Conservation (phyloP, 345 rosid species). For the Acer negundo region DNA sequence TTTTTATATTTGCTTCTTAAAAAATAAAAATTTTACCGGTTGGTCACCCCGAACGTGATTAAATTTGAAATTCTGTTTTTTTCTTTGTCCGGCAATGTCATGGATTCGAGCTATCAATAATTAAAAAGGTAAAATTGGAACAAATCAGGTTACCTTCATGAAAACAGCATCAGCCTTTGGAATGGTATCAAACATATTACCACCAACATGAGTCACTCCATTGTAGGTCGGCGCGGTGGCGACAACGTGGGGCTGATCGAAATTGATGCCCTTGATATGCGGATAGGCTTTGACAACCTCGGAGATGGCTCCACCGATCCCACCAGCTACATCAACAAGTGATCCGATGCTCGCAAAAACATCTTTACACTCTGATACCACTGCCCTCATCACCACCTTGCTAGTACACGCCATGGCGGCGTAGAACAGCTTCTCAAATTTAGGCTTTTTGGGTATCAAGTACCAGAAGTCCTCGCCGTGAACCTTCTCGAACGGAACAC, state of each 20-base stretch:
- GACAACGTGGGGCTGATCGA: slow-evolving; percentile 45
- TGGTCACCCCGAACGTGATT: too few relatives aligned
- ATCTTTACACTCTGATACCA: slow-evolving; percentile 10
- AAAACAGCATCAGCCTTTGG: slow-evolving; percentile 36
- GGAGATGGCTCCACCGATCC: slow-evolving; percentile 15
- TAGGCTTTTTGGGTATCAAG: slow-evolving; percentile 5
- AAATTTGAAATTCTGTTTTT: too few relatives aligned
- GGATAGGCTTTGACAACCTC: slow-evolving; percentile 28
- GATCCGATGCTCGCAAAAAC: slow-evolving; percentile 12
- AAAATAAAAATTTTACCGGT: too few relatives aligned
- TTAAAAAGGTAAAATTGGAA: too few relatives aligned
- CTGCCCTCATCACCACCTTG: background rate
- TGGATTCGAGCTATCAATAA: too few relatives aligned
- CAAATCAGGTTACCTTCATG: slow-evolving; percentile 29
- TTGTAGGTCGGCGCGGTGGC: slow-evolving; percentile 29
- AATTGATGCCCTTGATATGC: slow-evolving; percentile 31
- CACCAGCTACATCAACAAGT: slow-evolving; percentile 30
- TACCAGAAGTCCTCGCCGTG: slow-evolving; percentile 16
- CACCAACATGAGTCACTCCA: slow-evolving; percentile 36
- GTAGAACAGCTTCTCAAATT: slow-evolving; percentile 3
- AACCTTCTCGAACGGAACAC: slow-evolving; percentile 13
- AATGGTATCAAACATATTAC: slow-evolving; percentile 38
- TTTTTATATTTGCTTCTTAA: too few relatives aligned
- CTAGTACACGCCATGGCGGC: slow-evolving; percentile 14
- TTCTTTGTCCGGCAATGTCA: too few relatives aligned